Evolutionary conservation across 192 early-diverging fungal species (phyloP).

Genomic region (Backusella psychrophila): DNA sequence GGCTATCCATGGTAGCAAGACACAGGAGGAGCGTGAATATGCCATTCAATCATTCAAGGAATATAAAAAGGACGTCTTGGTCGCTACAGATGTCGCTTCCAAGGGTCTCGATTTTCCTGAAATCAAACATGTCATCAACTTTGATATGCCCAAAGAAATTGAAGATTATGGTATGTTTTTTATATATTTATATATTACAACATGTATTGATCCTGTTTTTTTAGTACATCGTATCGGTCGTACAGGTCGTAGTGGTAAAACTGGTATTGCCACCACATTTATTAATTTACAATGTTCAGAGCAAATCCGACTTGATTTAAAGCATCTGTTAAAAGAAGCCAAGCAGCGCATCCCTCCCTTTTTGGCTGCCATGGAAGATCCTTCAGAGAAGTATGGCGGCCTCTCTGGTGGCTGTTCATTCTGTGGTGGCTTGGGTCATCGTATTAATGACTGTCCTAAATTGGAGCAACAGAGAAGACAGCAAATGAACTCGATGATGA

Average conservation of each 20-base stretch:
- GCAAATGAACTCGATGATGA: constrained; percentile 40
- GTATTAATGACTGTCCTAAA: constrained; percentile 86
- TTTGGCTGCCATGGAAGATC: constrained; percentile 82
- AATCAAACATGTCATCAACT: constrained; percentile 98
- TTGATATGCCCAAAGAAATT: constrained; percentile 99
- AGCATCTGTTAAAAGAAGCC: constrained; percentile 88
- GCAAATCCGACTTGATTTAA: constrained; percentile 92
- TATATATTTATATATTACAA: not conserved
- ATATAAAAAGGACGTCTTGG: constrained; percentile 91
- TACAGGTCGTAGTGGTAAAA: constrained; percentile 95
- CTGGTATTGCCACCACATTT: constrained; percentile 96
- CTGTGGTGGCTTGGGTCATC: constrained; percentile 95
- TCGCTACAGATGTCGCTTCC: constrained; percentile 95
- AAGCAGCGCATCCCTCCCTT: constrained; percentile 92
- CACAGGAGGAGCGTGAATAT: constrained; percentile 96
- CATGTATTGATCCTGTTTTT: constrained; percentile 6
- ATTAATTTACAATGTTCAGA: constrained; percentile 92
- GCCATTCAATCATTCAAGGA: constrained; percentile 89
- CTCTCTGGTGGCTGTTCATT: constrained; percentile 84
- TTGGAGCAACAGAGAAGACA: constrained; percentile 66
- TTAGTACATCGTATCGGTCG: constrained; percentile 93
- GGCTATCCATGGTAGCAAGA: constrained; percentile 94
- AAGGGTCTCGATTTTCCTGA: constrained; percentile 96
- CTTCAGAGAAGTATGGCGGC: constrained; percentile 76
- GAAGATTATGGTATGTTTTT: constrained; percentile 84